Conservation (phyloP, 257 asterid species). For the Leptodermis oblonga region DNA sequence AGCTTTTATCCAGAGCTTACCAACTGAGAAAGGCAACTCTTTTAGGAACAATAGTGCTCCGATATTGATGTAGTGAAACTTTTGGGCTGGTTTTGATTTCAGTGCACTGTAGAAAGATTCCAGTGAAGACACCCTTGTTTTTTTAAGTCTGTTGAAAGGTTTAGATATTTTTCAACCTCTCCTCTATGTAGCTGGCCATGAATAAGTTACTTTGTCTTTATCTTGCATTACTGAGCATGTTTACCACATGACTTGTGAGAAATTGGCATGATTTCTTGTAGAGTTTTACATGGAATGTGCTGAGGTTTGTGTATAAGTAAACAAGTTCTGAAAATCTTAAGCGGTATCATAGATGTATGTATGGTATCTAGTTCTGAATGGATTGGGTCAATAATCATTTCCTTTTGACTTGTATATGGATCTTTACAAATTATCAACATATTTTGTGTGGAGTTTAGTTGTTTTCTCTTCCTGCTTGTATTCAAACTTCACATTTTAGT, state of each 20-base stretch:
- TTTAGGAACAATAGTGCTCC: background rate
- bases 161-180: background rate
- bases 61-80: background rate
- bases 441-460: background rate
- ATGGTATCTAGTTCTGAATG: background rate
- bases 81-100: background rate
- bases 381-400: background rate
- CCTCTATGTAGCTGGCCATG: background rate
- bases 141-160: background rate
- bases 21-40: background rate
- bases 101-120: background rate
- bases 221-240: background rate
- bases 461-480: background rate
- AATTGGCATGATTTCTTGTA: background rate
- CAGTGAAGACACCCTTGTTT: background rate
- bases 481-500: background rate
- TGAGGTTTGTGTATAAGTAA: background rate
- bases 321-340: background rate
- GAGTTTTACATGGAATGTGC: background rate
- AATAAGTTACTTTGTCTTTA: background rate
- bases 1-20: no score
- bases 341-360: background rate
- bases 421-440: background rate
- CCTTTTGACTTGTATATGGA: background rate
- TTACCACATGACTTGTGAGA: background rate